phyloP scores from a whole-genome alignment of 176 grass and related monocot species.

The Secale cereale region DNA sequence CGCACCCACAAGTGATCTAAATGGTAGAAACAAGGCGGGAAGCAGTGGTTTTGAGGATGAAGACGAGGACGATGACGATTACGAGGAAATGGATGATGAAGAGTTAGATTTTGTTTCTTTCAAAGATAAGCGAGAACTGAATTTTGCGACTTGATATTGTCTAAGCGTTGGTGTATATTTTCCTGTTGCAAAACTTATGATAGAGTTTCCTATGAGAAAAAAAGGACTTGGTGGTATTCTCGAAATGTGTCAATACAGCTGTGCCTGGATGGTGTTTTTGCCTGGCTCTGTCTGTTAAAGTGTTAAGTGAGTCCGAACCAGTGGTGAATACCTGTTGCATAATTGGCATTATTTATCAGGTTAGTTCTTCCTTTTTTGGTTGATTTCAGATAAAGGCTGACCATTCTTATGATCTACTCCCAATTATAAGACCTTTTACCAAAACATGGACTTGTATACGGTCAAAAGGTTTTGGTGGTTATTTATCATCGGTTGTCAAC shows the following conservation, averaged over 20 bases:
- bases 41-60: conserved; percentile 38
- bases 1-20: conserved; percentile 20
- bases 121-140: conserved; percentile 59
- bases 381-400: not conserved
- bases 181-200: not conserved
- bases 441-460: not conserved
- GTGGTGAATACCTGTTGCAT: not conserved
- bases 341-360: not conserved
- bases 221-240: conserved; percentile 10
- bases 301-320: not conserved
- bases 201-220: conserved; percentile 22
- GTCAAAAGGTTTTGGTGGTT: not conserved
- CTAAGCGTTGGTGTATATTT: conserved; percentile 41
- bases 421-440: not conserved
- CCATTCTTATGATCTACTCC: not conserved
- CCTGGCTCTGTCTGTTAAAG: not conserved
- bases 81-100: conserved; percentile 51
- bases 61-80: conserved; percentile 31
- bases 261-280: not conserved
- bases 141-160: conserved; percentile 40
- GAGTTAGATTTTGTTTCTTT: conserved; percentile 68
- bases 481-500: not conserved
- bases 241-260: conserved; percentile 17
- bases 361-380: conserved; percentile 3
- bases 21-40: conserved; percentile 19